Evolutionary conservation across 495 filamentous ascomycete species (phyloP), one percentile per base, ranked within the genome.

Genomic region (Xylaria venustula): DNA sequence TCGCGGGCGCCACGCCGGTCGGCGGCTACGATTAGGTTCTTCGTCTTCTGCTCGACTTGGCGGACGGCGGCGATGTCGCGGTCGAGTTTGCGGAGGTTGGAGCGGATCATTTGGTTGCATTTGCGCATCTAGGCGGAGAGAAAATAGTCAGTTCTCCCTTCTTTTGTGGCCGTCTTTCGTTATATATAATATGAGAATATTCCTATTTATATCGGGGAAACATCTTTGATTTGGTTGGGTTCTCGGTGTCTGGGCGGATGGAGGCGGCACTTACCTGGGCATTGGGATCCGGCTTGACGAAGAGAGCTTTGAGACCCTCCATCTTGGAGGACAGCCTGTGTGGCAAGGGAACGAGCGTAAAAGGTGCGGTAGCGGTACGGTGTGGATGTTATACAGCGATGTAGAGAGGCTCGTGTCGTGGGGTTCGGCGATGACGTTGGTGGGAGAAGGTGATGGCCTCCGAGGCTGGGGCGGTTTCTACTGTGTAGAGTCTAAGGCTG

Each of bases 21-120:
- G 54, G 92, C 87, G 66, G 82, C 82, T 19, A 96, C 66, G 75
- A 98, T 98, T 58, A 87, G 82, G 72, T 86, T 88, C 64, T 92
- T 92, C 62, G 92, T 92, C 75, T 96, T 97, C 66, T 74, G 73
- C 63, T 98, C 95, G 60, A 90, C 83, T 25, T 75, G 61, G 67
- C 89, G 90, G 61, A 95, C 84, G 46, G 87, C 78, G 30, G 78
- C 68, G 70, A 98, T 91, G 76, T 98, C 93, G 66, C 94, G 93
- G 72, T 98, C 94, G 60, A 98, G 86, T 71, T 97, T 93, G 64
- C 94, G 91, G 56, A 91, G 89, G 77, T 98, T 98, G 68, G 83
- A 73, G 54, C 94, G 91, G 66, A 98, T 90, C 58, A 98, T 85
- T 57, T 83, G 75, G 77, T 97, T 97, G 73, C 94, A 98, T 89